These are phyloP conservation scores for Termitomyces sp. DNA, from an alignment of 768 basidiomycete genomes.

Conservation along the genomic window DNA sequence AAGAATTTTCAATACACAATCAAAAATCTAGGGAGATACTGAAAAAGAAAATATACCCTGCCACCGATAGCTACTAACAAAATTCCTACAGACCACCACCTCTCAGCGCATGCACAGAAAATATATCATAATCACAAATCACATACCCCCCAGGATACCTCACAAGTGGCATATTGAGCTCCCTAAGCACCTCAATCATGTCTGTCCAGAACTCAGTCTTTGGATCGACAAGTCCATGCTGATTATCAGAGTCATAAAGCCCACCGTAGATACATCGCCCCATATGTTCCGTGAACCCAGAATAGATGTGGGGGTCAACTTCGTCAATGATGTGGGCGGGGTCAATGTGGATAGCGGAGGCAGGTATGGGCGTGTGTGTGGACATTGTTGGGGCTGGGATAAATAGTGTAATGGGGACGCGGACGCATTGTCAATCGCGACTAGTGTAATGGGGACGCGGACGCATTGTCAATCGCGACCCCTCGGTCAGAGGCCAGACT, in stretches of 20 bases:
- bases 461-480: too few relatives aligned
- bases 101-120: not conserved
- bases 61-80: constrained; percentile 54
- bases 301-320: constrained; percentile 49
- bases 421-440: too few relatives aligned
- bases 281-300: constrained; percentile 62
- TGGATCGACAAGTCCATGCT: constrained; percentile 30
- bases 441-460: too few relatives aligned
- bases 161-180: constrained; percentile 44
- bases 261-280: constrained; percentile 54
- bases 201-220: constrained; percentile 47
- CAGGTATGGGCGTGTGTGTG: too few relatives aligned
- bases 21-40: not conserved
- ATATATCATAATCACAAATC: too few relatives aligned
- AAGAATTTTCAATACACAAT: not conserved
- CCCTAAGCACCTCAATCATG: constrained; percentile 41
- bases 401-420: too few relatives aligned
- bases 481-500: too few relatives aligned
- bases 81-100: constrained; percentile 30
- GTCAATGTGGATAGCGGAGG: constrained; percentile 39
- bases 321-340: constrained; percentile 36
- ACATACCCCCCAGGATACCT: constrained; percentile 50
- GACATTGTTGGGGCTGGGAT: not conserved
- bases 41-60: too few relatives aligned
- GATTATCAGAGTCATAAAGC: constrained; percentile 36